A percentile compares a stretch with the other conserved stretches of the same genome.
Conservation (phyloP, 2,329 filamentous ascomycete genomes). For the Fusarium sp. region DNA sequence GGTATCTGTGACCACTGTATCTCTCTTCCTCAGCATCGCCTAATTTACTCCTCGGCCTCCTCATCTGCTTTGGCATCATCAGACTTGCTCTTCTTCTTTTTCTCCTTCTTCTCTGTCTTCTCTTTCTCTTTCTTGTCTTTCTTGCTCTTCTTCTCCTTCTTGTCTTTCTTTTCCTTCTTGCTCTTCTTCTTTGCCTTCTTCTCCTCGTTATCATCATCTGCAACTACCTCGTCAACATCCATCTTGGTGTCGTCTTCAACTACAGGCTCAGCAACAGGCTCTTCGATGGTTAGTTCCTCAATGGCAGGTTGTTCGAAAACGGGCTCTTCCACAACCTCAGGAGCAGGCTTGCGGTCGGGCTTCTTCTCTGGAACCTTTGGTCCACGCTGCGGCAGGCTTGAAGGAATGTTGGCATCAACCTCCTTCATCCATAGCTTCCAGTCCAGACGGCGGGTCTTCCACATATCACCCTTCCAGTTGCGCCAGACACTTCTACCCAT, state of each 20-base stretch:
- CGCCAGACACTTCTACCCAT: conserved; percentile 69
- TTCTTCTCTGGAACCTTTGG: conserved; percentile 25
- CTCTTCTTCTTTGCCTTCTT: conserved; percentile 10
- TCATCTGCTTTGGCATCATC: conserved; percentile 18
- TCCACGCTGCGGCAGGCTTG: conserved; percentile 34
- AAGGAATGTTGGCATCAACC: conserved; percentile 49
- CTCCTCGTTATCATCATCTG: conserved; percentile 16
- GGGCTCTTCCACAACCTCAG: conserved; percentile 15
- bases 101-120: conserved; percentile 30
- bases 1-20: conserved; percentile 38
- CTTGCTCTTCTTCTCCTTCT: conserved; percentile 19
- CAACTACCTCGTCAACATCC: conserved; percentile 24
- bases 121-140: conserved; percentile 10
- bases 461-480: conserved; percentile 69
- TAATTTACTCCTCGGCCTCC: conserved; percentile 31
- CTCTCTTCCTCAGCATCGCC: conserved; percentile 14
- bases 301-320: not conserved
- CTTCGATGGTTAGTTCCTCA: not conserved
- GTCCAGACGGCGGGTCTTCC: conserved; percentile 65
- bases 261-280: conserved; percentile 1
- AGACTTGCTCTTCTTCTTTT: conserved; percentile 24
- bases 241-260: conserved; percentile 18
- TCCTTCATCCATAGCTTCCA: conserved; percentile 71
- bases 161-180: conserved; percentile 4
- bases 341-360: not conserved